These are phyloP conservation scores for Kandelia obovata DNA, from an alignment of 345 rosid species.

Conservation along the genomic window DNA sequence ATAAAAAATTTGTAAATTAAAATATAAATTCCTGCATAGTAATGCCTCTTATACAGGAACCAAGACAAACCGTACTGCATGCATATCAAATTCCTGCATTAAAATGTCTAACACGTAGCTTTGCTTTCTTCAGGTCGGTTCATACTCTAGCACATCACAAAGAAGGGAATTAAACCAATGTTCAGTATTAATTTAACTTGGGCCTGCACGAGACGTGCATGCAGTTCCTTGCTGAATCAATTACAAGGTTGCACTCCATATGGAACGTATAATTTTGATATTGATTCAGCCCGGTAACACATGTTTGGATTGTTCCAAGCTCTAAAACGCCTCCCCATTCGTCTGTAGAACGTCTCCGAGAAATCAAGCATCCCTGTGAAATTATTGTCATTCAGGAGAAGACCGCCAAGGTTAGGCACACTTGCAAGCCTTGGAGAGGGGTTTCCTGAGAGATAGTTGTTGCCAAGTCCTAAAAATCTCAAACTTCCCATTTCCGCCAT, in stretches of 20 bases:
- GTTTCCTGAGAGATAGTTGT: constrained; percentile 30
- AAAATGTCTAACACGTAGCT: too few relatives aligned
- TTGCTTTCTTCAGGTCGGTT: too few relatives aligned
- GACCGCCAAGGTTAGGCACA: constrained; percentile 22
- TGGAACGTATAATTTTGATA: constrained; percentile 9
- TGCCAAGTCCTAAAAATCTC: constrained; percentile 32
- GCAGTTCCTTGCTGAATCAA: neutral
- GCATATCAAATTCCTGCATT: too few relatives aligned
- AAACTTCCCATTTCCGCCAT: constrained; percentile 21
- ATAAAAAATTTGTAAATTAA: too few relatives aligned
- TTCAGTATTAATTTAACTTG: too few relatives aligned
- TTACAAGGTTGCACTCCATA: constrained; percentile 26
- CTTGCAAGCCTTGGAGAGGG: constrained; percentile 16
- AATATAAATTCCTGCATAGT: too few relatives aligned
- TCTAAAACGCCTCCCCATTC: constrained; percentile 37
- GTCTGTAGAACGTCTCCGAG: constrained; percentile 23
- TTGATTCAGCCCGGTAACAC: constrained; percentile 17
- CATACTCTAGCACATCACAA: too few relatives aligned
- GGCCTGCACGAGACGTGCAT: too few relatives aligned
- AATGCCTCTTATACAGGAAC: too few relatives aligned
- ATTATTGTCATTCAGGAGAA: constrained; percentile 34
- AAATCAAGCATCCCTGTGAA: constrained; percentile 33
- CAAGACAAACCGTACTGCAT: too few relatives aligned
- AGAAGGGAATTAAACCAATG: too few relatives aligned
- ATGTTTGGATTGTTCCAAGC: constrained; percentile 38